Base-by-base conservation (phyloP, 306 rosid species). In the Elaeagnus macrophylla region DNA sequence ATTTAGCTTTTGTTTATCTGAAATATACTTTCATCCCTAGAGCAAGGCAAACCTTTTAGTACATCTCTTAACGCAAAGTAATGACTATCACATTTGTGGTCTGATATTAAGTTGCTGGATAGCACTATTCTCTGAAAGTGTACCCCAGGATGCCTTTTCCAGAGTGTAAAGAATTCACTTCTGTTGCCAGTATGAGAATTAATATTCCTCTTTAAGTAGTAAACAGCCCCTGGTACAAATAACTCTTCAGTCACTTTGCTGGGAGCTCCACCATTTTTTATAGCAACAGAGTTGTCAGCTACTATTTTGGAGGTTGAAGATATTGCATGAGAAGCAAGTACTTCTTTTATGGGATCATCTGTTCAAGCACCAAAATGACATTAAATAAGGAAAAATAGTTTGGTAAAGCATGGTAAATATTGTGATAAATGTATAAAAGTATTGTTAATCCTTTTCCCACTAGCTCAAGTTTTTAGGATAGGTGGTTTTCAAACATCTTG, bases 71-170 rank as follows among this genome's bases (percentile, higher is more conserved):
- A 77, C 40, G 99, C 99, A 71, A 77, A 67, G 55, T 67, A 77
- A 77, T 87, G 95, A 75, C 76, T 87, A 51, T 84, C 96, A 67
- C 96, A 84, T 77, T 51, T 84, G 70, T 91, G 99, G 64, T 82
- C 93, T 39, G 99, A 80, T 67, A 91, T 69, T 64, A 82, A 65
- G 79, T 84, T 87, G 67, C 76, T 81, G 5, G 93, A 77, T 16
- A 91, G 85, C 60, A 87, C 72, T 75, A 87, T 82, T 73, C 69
- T 70, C 74, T 72, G 83, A 72, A 91, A 84, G 70, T 91, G 96
- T 74, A 84, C 95, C 12, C 83, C 83, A 0, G 94, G 87, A 59
- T 87, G 70, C 73, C 89, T 77, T 74, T 78, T 82, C 77, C 80
- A 72, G 37, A 91, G 85, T 5, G 82, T 87, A 67, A 80, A 87